These are phyloP conservation scores for Amylocarpus encephaloides DNA, from an alignment of 2,329 filamentous ascomycete species.

Conservation along the genomic window DNA sequence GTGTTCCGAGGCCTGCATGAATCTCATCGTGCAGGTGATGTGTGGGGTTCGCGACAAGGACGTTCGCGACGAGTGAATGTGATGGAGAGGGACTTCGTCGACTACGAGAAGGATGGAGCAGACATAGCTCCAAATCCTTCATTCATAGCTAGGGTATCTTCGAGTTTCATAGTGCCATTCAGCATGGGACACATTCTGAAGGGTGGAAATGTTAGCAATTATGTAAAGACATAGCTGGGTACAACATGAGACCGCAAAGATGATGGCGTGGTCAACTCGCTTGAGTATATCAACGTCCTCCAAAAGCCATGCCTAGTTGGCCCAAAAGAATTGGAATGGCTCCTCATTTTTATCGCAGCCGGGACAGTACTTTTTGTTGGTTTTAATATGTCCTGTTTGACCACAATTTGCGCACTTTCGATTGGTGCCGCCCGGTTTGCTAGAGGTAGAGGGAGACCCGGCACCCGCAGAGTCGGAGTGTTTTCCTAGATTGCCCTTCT, in stretches of 20 bases:
- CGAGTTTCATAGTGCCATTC: slow-evolving; percentile 70
- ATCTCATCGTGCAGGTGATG: not conserved
- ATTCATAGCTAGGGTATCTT: slow-evolving; percentile 49
- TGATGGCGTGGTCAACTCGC: not conserved
- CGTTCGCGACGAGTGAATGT: not conserved
- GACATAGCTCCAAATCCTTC: slow-evolving; percentile 47
- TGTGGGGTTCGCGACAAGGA: not conserved
- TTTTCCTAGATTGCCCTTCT: slow-evolving; percentile 54
- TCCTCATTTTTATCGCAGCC: not conserved
- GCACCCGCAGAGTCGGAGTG: slow-evolving; percentile 28
- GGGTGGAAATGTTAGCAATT: slow-evolving; percentile 16
- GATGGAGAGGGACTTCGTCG: not conserved
- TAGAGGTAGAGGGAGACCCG: slow-evolving; percentile 43
- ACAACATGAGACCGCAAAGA: not conserved
- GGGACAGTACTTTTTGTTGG: slow-evolving; percentile 80
- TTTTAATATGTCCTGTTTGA: slow-evolving; percentile 95
- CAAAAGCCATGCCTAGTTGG: not conserved
- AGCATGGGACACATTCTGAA: slow-evolving; percentile 74
- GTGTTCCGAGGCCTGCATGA: not conserved
- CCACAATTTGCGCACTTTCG: slow-evolving; percentile 98
- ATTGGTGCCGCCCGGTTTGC: slow-evolving; percentile 57
- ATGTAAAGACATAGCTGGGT: not conserved
- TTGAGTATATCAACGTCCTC: not conserved
- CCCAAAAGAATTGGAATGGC: not conserved
- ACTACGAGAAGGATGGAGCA: slow-evolving; percentile 14